phyloP scores from a whole-genome alignment of 768 basidiomycete genomes.

The Lanmaoa rubissima region DNA sequence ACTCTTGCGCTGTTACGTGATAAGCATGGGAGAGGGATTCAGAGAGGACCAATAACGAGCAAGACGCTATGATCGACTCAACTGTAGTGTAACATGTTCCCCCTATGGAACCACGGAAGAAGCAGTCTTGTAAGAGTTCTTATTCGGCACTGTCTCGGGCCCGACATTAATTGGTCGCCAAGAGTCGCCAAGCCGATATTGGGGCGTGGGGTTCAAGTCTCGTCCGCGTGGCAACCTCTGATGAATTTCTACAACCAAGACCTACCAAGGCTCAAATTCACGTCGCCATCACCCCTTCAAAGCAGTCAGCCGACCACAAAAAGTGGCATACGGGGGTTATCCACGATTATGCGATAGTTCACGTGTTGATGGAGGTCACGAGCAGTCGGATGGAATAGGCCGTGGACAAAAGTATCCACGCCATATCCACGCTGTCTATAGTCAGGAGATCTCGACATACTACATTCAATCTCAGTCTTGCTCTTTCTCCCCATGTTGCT shows the following conservation, averaged over 20 bases:
- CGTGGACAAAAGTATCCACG: neutral
- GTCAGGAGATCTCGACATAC: neutral
- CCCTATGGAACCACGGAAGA: neutral
- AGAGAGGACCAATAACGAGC: too few species aligned
- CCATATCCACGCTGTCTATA: neutral
- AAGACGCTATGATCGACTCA: neutral
- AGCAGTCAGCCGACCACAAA: neutral
- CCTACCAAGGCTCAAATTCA: neutral
- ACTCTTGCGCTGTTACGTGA: neutral
- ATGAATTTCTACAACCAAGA: neutral
- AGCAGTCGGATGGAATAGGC: neutral
- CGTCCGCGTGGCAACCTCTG: neutral
- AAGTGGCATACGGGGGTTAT: neutral
- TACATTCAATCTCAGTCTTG: neutral
- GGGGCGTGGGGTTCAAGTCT: neutral
- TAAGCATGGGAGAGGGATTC: neutral
- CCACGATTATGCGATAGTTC: neutral
- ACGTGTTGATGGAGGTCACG: slow-evolving; percentile 8
- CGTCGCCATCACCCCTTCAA: neutral
- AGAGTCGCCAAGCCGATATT: neutral
- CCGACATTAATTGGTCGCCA: neutral
- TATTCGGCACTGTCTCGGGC: neutral
- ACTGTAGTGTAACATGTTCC: neutral
- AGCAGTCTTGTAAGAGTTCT: neutral
- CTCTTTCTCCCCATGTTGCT: neutral